Base-by-base conservation (phyloP, 495 filamentous ascomycete species). In the Trichoderma parareesei region DNA sequence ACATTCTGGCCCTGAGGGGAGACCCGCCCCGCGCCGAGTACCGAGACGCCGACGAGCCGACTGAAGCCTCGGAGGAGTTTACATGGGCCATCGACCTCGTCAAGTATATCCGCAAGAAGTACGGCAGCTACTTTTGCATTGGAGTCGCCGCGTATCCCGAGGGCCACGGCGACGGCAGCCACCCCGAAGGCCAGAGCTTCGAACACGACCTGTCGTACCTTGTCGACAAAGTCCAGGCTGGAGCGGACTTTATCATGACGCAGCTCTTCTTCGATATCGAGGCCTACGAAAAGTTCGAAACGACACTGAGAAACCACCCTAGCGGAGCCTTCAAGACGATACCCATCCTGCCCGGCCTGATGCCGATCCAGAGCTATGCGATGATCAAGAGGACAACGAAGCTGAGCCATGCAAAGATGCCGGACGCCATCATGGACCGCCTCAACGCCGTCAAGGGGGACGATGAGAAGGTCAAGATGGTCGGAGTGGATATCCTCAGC, bases 181-280 rank as follows among this genome's bases (percentile, higher is more conserved):
- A 92, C 76, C 84, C 84, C 20, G 84, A 88, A 66, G 81, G 86
- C 35, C 94, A 98, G 77, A 88, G 88, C 72, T 80, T 90, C 0
- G 80, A 83, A 66, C 85, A 87, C 53, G 94, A 98, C 76, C 74
- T 98, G 44, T 90, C 94, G 7, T 97, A 91, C 71, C 79, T 98
- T 60, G 83, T 97, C 38, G 92, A 97, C 65, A 98, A 98, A 81
- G 87, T 87, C 0, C 79, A 87, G 69, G 94, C 94, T 4, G 94
- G 94, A 0, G 95, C 93, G 27, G 95, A 98, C 74, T 98, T 98
- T 74, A 89, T 98, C 72, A 96, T 98, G 91, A 98, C 95, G n/a
- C 94, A 98, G 72, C 80, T 98, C 35, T 98, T 97, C 77, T 98
- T 93, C 74, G 92, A 98, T 70, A 82, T 90, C 14, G 80, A 88